A percentile compares a stretch with the other conserved stretches of the same genome.
phyloP scores from a whole-genome alignment of 306 rosid genomes.

The Rubus parviflorus region DNA sequence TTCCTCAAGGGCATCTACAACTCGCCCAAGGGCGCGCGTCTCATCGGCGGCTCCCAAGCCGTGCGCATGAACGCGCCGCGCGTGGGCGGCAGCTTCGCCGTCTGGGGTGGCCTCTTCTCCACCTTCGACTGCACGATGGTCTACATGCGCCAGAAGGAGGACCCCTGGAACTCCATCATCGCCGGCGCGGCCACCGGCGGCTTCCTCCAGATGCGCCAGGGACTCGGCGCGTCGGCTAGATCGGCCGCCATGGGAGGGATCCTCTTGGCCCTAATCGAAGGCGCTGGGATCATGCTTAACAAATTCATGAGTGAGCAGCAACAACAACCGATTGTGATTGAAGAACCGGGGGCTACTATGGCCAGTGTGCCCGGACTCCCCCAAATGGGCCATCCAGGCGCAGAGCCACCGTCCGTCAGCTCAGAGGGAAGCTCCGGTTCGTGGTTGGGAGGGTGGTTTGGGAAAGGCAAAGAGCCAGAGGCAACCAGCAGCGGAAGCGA shows the following conservation, averaged over 20 bases:
- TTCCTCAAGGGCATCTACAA: constrained; percentile 74
- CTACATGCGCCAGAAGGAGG: constrained; percentile 84
- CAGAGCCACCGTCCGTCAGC: constrained; percentile 2
- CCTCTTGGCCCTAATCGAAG: constrained; percentile 73
- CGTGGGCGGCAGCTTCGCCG: constrained; percentile 82
- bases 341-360: constrained; percentile 45
- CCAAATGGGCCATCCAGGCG: constrained; percentile 28
- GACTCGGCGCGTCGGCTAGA: constrained; percentile 55
- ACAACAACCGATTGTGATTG: constrained; percentile 48
- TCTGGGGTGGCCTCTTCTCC: constrained; percentile 91
- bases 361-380: constrained; percentile 33
- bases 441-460: constrained; percentile 58
- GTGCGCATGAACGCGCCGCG: constrained; percentile 85
- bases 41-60: constrained; percentile 76
- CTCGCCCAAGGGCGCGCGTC: constrained; percentile 66
- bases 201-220: constrained; percentile 84
- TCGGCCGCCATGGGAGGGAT: constrained; percentile 63
- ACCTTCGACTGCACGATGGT: constrained; percentile 85
- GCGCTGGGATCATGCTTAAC: constrained; percentile 86
- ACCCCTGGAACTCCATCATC: constrained; percentile 84
- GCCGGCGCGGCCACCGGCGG: constrained; percentile 88
- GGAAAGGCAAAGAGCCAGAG: constrained; percentile 48
- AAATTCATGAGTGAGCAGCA: constrained; percentile 64
- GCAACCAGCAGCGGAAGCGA: constrained; percentile 57
- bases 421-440: constrained; percentile 38